phyloP scores from a whole-genome alignment of 1,284 basidiomycete genomes.

The Taiwanofungus camphoratus region DNA sequence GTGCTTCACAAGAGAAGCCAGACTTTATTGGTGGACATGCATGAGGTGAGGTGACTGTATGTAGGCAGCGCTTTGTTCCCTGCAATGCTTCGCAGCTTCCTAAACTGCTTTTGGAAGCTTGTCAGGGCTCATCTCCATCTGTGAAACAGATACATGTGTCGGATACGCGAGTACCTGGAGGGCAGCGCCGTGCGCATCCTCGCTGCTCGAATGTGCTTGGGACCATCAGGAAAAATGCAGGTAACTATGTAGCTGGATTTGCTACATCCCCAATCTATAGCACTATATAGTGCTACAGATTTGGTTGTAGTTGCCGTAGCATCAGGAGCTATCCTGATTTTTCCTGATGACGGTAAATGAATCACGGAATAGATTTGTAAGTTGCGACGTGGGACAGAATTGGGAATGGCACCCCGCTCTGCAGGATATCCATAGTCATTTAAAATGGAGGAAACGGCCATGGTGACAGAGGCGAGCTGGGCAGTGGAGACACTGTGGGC shows the following conservation, averaged over 20 bases:
- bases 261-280: too few relatives aligned
- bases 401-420: too few relatives aligned
- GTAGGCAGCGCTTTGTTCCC: neutral
- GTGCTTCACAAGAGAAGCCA: neutral
- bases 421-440: neutral
- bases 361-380: too few relatives aligned
- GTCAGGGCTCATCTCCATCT: neutral
- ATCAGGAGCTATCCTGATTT: too few relatives aligned
- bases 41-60: too few relatives aligned
- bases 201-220: neutral
- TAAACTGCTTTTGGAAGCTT: neutral
- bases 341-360: too few relatives aligned
- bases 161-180: too few relatives aligned
- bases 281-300: too few relatives aligned
- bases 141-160: neutral
- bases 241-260: neutral
- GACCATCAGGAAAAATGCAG: neutral
- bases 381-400: too few relatives aligned
- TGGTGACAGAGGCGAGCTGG: neutral
- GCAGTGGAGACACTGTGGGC: conserved; percentile 2
- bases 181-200: too few relatives aligned
- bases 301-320: too few relatives aligned
- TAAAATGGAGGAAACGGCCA: too few relatives aligned
- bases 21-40: neutral
- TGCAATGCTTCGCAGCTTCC: neutral